These are phyloP conservation scores for Austroboletus festivus DNA, from an alignment of 768 basidiomycete genomes.

Conservation along the genomic window DNA sequence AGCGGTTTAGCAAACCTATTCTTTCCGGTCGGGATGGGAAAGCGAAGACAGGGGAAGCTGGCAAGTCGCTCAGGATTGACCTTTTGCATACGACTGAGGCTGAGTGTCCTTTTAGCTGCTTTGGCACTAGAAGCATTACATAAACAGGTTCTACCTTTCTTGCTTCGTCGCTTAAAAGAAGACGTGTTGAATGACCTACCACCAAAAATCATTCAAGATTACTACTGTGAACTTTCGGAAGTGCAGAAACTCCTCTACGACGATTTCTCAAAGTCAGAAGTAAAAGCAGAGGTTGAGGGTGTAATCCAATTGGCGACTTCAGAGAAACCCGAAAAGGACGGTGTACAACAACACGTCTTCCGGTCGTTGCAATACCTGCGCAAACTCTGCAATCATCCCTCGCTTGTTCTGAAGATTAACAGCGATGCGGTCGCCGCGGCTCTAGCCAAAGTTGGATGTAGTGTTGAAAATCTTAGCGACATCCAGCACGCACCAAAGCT, in stretches of 20 bases:
- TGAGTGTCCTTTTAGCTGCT: constrained; percentile 56
- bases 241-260: constrained; percentile 94
- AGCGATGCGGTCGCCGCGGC: constrained; percentile 54
- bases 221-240: constrained; percentile 95
- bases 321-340: constrained; percentile 33
- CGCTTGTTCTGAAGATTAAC: constrained; percentile 79
- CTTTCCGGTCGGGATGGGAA: constrained; percentile 93
- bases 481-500: constrained; percentile 93
- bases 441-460: constrained; percentile 52
- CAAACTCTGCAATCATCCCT: constrained; percentile 97
- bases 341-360: constrained; percentile 85
- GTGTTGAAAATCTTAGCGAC: constrained; percentile 55
- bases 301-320: constrained; percentile 49
- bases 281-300: constrained; percentile 59
- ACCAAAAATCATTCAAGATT: constrained; percentile 99
- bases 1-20: constrained; percentile 94
- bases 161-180: constrained; percentile 94
- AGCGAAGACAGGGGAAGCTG: constrained; percentile 90
- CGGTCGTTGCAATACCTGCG: constrained; percentile 95
- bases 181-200: constrained; percentile 94
- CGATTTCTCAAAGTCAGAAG: constrained; percentile 82
- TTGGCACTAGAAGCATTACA: constrained; percentile 93
- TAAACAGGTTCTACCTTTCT: constrained; percentile 98
- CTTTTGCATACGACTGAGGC: constrained; percentile 1
- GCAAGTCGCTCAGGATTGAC: constrained; percentile 43